Conservation (phyloP, 768 basidiomycete genomes). For the Suillus bovinus region DNA sequence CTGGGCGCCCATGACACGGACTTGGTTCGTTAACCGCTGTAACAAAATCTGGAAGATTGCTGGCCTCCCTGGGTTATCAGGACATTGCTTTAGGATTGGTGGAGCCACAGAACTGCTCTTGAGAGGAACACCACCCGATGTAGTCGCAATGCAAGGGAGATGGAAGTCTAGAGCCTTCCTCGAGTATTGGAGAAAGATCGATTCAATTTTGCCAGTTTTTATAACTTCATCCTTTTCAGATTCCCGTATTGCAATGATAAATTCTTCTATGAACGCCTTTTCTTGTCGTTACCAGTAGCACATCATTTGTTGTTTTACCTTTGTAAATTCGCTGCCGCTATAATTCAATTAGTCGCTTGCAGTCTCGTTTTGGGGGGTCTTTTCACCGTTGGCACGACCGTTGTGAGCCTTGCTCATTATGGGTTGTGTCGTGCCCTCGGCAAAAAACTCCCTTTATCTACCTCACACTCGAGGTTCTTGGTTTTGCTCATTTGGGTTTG, state of each 20-base stretch:
- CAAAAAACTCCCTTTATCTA: no score
- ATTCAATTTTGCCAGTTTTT: slow-evolving; percentile 22
- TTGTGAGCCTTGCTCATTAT: no score
- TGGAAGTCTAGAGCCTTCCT: slow-evolving; percentile 35
- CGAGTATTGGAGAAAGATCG: slow-evolving; percentile 28
- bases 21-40: background rate
- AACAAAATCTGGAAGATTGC: background rate
- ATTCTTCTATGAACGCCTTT: background rate
- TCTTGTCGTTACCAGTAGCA: background rate
- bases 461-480: no score
- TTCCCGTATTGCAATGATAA: background rate
- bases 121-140: slow-evolving; percentile 29
- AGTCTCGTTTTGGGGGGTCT: no score
- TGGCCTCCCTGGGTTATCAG: background rate
- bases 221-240: background rate
- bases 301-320: background rate
- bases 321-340: no score
- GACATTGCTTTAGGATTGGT: slow-evolving; percentile 31
- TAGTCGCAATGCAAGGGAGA: slow-evolving; percentile 28
- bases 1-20: background rate
- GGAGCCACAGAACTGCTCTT: slow-evolving; percentile 31
- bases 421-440: no score
- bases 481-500: no score
- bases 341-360: no score
- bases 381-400: no score